Evolutionary conservation across 805 yeast genomes (phyloP).

Genomic region (Cyberlindnera veronae): DNA sequence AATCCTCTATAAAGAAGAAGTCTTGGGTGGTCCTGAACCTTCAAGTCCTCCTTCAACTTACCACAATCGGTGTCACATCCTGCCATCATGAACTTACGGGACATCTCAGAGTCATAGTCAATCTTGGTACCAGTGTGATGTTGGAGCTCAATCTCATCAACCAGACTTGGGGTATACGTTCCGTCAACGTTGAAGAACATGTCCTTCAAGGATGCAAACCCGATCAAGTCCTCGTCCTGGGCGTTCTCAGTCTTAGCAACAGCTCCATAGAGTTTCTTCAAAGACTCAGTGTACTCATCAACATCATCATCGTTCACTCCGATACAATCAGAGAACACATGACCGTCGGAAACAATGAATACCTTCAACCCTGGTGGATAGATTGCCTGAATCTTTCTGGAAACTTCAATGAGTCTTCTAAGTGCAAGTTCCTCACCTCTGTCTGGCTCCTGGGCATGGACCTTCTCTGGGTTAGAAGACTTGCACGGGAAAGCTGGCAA

Average conservation of each 20-base stretch:
- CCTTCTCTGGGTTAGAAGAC: slow-evolving; percentile 54
- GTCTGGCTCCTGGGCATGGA: slow-evolving; percentile 47
- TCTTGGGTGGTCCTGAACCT: slow-evolving; percentile 52
- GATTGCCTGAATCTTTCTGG: slow-evolving; percentile 32
- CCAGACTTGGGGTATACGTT: slow-evolving; percentile 29
- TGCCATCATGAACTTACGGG: slow-evolving; percentile 40
- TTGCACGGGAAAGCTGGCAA: slow-evolving; percentile 66
- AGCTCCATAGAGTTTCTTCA: slow-evolving; percentile 40
- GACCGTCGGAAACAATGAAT: slow-evolving; percentile 61
- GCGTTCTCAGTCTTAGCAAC: slow-evolving; percentile 28
- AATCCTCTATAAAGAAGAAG: slow-evolving; percentile 53
- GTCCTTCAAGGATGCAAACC: slow-evolving; percentile 40
- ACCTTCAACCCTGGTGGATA: slow-evolving; percentile 55
- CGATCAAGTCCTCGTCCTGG: slow-evolving; percentile 30
- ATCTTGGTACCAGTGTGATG: slow-evolving; percentile 40
- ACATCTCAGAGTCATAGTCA: slow-evolving; percentile 34
- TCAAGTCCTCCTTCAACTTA: slow-evolving; percentile 57
- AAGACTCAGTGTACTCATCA: slow-evolving; percentile 41
- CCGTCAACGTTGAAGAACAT: slow-evolving; percentile 33
- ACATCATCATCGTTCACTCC: slow-evolving; percentile 58
- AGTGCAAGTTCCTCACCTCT: slow-evolving; percentile 47
- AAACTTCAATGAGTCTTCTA: slow-evolving; percentile 34
- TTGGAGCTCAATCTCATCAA: slow-evolving; percentile 28
- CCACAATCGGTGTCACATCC: slow-evolving; percentile 57
- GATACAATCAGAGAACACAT: slow-evolving; percentile 61